A percentile compares a stretch with the other conserved stretches of the same genome.
phyloP scores from a whole-genome alignment of 2,329 filamentous ascomycete species.

The Talaromyces funiculosus region DNA sequence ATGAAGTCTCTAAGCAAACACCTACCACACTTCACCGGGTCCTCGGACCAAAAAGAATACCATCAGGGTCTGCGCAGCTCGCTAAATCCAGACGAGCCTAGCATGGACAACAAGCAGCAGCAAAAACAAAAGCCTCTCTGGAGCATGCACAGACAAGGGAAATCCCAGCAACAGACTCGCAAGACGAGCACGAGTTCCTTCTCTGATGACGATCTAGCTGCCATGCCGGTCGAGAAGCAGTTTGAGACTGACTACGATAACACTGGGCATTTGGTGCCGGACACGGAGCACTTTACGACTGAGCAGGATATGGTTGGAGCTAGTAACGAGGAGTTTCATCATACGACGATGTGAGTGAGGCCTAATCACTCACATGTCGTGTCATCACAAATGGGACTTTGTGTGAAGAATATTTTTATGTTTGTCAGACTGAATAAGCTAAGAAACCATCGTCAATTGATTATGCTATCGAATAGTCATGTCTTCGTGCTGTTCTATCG shows the following conservation, averaged over 20 bases:
- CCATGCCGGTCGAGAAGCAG: slow-evolving; percentile 10
- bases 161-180: background rate
- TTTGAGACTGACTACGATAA: slow-evolving; percentile 14
- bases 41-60: slow-evolving; percentile 4
- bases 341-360: background rate
- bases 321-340: slow-evolving; percentile 10
- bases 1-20: slow-evolving; percentile 4
- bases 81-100: background rate
- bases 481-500: background rate
- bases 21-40: slow-evolving; percentile 2
- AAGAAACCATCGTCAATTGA: background rate
- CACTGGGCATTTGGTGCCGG: slow-evolving; percentile 9
- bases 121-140: background rate
- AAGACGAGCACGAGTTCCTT: slow-evolving; percentile 1
- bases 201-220: slow-evolving; percentile 8
- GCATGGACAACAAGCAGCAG: background rate
- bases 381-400: no score
- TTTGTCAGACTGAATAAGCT: background rate
- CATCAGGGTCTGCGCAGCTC: slow-evolving; percentile 7
- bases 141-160: background rate
- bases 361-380: no score
- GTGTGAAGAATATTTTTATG: no score
- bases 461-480: background rate
- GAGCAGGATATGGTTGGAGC: slow-evolving; percentile 13
- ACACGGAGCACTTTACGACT: slow-evolving; percentile 9